Conservation (phyloP, 176 grass and related monocot genomes). For the Saccharum spontaneum region DNA sequence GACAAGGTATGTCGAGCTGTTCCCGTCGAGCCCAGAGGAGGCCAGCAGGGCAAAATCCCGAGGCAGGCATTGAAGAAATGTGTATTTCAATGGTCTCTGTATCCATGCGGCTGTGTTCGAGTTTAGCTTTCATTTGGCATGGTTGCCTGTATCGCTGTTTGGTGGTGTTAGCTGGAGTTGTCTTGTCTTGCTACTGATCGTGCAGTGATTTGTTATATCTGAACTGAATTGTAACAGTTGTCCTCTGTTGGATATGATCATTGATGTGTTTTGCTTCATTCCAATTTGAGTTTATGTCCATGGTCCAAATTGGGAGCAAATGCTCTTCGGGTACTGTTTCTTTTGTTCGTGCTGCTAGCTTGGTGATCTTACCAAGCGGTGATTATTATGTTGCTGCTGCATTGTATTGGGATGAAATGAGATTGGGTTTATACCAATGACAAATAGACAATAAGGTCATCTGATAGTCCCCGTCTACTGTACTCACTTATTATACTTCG, state of each 20-base stretch:
- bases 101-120: not conserved
- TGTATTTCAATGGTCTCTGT: not conserved
- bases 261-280: not conserved
- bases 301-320: not conserved
- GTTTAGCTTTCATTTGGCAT: conserved; percentile 9
- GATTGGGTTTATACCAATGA: not conserved
- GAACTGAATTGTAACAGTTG: conserved; percentile 17
- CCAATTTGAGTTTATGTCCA: not conserved
- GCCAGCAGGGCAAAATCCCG: conserved; percentile 56
- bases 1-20: conserved; percentile 86
- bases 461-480: no score
- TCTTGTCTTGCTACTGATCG: no score
- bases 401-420: not conserved
- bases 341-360: not conserved
- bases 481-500: no score
- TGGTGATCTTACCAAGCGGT: not conserved
- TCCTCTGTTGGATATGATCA: not conserved
- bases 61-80: conserved; percentile 49
- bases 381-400: not conserved
- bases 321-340: not conserved
- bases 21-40: conserved; percentile 73
- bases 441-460: not conserved
- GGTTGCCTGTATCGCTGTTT: not conserved
- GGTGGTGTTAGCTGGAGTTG: conserved; percentile 16
- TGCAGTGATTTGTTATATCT: not conserved